These are phyloP conservation scores for Trametes villosa DNA, from an alignment of 768 basidiomycete genomes.

Conservation along the genomic window DNA sequence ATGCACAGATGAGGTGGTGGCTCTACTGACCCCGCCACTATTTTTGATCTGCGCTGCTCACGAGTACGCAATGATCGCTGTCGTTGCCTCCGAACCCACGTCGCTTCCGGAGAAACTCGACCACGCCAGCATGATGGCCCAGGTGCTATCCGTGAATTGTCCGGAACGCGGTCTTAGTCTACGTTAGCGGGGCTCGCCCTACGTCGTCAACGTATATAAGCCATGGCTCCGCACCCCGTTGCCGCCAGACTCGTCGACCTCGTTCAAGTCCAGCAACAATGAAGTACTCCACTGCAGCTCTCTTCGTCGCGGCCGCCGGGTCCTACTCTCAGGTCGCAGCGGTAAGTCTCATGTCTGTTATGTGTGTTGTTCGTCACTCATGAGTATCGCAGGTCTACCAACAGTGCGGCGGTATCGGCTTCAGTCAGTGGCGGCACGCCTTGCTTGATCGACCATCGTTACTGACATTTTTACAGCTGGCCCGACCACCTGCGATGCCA, in stretches of 20 bases:
- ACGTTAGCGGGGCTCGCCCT: background rate
- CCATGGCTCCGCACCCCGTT: background rate
- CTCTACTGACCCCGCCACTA: background rate
- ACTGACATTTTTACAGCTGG: slow-evolving; percentile 24
- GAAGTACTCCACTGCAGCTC: slow-evolving; percentile 26
- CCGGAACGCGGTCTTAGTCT: slow-evolving; percentile 9
- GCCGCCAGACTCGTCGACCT: background rate
- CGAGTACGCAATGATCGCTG: background rate
- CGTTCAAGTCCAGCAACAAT: slow-evolving; percentile 14
- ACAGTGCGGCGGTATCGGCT: slow-evolving; percentile 36
- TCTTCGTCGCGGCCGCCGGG: slow-evolving; percentile 29
- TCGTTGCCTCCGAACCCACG: background rate
- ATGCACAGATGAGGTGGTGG: too few relatives aligned
- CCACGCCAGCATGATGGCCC: slow-evolving; percentile 5
- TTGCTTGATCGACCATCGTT: background rate
- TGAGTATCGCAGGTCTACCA: slow-evolving; percentile 24
- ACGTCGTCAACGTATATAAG: slow-evolving; percentile 15
- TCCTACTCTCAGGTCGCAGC: slow-evolving; percentile 22
- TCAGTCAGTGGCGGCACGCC: slow-evolving; percentile 23
- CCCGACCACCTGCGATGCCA: slow-evolving; percentile 33
- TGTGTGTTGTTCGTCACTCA: background rate
- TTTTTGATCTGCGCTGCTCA: slow-evolving; percentile 10
- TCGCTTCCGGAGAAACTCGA: slow-evolving; percentile 14
- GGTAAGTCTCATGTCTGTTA: slow-evolving; percentile 13
- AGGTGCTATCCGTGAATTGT: slow-evolving; percentile 13